phyloP scores from a whole-genome alignment of 805 yeast genomes.

The Teunomyces stri region DNA sequence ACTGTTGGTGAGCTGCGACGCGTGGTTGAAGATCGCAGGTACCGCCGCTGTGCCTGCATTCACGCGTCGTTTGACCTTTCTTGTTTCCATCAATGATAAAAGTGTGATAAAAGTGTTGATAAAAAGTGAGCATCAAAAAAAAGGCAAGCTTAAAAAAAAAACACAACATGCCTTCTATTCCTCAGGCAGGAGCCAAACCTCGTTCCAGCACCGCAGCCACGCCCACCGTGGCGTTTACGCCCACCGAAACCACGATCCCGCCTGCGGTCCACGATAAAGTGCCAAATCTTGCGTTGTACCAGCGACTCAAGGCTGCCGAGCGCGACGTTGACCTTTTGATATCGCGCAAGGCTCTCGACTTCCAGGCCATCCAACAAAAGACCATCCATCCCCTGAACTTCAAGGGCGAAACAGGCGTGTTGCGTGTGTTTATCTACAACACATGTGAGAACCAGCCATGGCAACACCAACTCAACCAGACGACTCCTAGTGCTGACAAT shows the following conservation, averaged over 20 bases:
- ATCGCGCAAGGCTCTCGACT: slow-evolving; percentile 78
- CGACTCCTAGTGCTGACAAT: background rate
- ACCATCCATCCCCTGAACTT: slow-evolving; percentile 36
- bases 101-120: background rate
- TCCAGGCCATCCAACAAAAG: slow-evolving; percentile 61
- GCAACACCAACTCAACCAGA: slow-evolving; percentile 39
- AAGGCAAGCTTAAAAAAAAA: too few species aligned
- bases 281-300: slow-evolving; percentile 73
- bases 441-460: slow-evolving; percentile 86
- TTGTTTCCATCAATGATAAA: slow-evolving; percentile 1
- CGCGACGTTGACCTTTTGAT: slow-evolving; percentile 74
- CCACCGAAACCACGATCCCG: slow-evolving; percentile 42
- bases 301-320: slow-evolving; percentile 77
- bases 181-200: slow-evolving; percentile 22
- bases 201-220: slow-evolving; percentile 32
- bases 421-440: slow-evolving; percentile 81
- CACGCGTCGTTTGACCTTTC: slow-evolving; percentile 23
- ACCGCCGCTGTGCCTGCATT: slow-evolving; percentile 1
- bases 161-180: slow-evolving; percentile 15
- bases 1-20: slow-evolving; percentile 24
- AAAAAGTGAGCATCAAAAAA: background rate
- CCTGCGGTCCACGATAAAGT: slow-evolving; percentile 38
- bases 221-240: slow-evolving; percentile 41
- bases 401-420: slow-evolving; percentile 50
- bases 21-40: slow-evolving; percentile 14